Evolutionary conservation across 176 grass and related monocot genomes (phyloP), one percentile per base, ranked within the genome.

Genomic region (Carex scoparia): DNA sequence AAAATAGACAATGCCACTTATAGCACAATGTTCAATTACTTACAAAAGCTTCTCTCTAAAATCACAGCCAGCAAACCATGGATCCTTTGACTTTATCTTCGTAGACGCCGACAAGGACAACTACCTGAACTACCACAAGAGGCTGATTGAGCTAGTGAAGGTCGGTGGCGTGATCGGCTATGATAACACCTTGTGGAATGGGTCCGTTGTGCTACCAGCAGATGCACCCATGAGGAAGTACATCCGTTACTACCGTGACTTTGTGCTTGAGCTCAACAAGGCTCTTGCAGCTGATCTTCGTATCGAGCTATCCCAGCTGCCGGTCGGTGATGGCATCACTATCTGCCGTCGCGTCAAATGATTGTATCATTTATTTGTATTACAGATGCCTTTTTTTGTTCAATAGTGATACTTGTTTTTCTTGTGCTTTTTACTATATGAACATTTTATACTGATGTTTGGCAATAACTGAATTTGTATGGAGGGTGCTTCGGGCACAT

Each of bases 31-130:
- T 78, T 33, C 6, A 79, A 37, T 79, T 10, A 33, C 28, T 56
- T 13, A 58, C 28, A 44, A 70, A 51, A 64, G 3, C 15, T 74
- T 74, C 30, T 44, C 11, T 60, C 15, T 63, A 15, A 61, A 16
- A 61, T 70, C 58, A 65, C 91, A 93, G 92, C 88, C 87, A 59
- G 49, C 42, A 80, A 94, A 89, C 85, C 80, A 86, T 32, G 93
- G 93, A 0, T 46, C 88, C 3, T 99, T 87, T 87, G 96, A 99
- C 87, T 99, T 99, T 87, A 83, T 91, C 49, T 99, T 99, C 79
- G 93, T 99, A 15, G 96, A 99, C 74, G 96, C 96, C 16, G 96
- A 99, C 91, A 99, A 99, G 93, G 88, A 95, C 93, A 99, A 99
- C 93, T 99, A 99, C 91, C 83, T 99, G 81, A 99, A 95, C 84